A percentile compares a stretch with the other conserved stretches of the same genome.
Conservation (phyloP, 2,329 filamentous ascomycete genomes). For the Polychaeton citri region DNA sequence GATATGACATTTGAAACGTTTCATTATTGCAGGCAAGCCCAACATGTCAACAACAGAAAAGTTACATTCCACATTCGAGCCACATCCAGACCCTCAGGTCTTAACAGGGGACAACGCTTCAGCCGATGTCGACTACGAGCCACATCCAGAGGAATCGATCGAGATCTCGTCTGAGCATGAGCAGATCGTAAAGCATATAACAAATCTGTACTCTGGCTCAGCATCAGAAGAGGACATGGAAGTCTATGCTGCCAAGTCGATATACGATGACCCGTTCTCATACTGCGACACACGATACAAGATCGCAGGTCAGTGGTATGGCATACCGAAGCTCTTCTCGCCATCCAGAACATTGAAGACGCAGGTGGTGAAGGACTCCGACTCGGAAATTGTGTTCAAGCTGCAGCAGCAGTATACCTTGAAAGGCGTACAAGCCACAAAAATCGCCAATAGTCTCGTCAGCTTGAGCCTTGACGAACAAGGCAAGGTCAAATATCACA, state of each 20-base stretch:
- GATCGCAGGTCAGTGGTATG: conserved; percentile 40
- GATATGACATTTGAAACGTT: too few relatives aligned
- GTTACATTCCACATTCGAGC: too few relatives aligned
- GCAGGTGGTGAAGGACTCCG: conserved; percentile 16
- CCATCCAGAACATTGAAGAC: conserved; percentile 5
- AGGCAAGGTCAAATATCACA: conserved; percentile 33
- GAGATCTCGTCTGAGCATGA: conserved; percentile 23
- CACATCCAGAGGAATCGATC: conserved; percentile 24
- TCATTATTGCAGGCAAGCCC: too few relatives aligned
- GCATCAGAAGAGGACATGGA: conserved; percentile 36
- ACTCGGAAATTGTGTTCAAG: conserved; percentile 35
- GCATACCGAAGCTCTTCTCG: conserved; percentile 13
- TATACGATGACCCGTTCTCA: conserved; percentile 35
- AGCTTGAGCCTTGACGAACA: conserved; percentile 23
- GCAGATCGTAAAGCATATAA: conserved; percentile 30
- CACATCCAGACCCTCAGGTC: conserved; percentile 15
- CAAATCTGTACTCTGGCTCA: conserved; percentile 33
- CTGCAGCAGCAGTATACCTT: conserved; percentile 36
- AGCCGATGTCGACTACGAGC: conserved; percentile 24
- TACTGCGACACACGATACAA: conserved; percentile 39
- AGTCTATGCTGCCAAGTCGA: conserved; percentile 33
- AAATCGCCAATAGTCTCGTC: conserved; percentile 29
- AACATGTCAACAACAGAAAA: too few relatives aligned
- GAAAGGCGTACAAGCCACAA: conserved; percentile 22
- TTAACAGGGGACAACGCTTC: conserved; percentile 18